phyloP scores from a whole-genome alignment of 108 stramenopile species.

The Hondaea fermentalgiana region DNA sequence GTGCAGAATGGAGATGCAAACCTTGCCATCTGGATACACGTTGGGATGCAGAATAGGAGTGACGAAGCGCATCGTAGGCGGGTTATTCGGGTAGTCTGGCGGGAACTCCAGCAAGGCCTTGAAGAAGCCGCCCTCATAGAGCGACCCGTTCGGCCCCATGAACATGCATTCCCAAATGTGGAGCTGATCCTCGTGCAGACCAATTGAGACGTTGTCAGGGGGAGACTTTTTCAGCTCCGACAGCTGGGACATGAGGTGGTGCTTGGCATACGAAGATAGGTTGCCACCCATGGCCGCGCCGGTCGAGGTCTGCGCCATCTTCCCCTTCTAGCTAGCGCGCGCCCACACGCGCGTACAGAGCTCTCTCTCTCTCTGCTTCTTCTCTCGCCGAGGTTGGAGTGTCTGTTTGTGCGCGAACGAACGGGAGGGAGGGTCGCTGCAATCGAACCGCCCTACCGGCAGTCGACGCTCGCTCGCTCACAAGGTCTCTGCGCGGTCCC shows the following conservation, averaged over 20 bases:
- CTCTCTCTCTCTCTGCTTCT: too few species aligned
- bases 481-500: too few species aligned
- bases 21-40: slow-evolving; percentile 58
- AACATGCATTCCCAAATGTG: slow-evolving; percentile 92
- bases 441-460: too few species aligned
- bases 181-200: slow-evolving; percentile 53
- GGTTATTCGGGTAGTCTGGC: slow-evolving; percentile 88
- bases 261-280: background rate
- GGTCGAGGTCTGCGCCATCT: too few species aligned
- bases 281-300: background rate
- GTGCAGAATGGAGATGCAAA: slow-evolving; percentile 98
- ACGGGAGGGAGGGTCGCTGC: too few species aligned
- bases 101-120: slow-evolving; percentile 85
- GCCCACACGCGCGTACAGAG: too few species aligned
- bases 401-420: too few species aligned
- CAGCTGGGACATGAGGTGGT: slow-evolving; percentile 12
- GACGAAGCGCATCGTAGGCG: slow-evolving; percentile 79
- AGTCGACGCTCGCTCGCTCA: too few species aligned
- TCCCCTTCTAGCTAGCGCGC: too few species aligned
- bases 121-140: slow-evolving; percentile 87
- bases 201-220: slow-evolving; percentile 57
- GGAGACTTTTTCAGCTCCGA: slow-evolving; percentile 53
- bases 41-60: slow-evolving; percentile 99
- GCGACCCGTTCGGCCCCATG: slow-evolving; percentile 60
- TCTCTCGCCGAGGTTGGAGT: too few species aligned